These are phyloP conservation scores for Cyclotella baltica DNA, from an alignment of 108 stramenopile species.

Conservation along the genomic window DNA sequence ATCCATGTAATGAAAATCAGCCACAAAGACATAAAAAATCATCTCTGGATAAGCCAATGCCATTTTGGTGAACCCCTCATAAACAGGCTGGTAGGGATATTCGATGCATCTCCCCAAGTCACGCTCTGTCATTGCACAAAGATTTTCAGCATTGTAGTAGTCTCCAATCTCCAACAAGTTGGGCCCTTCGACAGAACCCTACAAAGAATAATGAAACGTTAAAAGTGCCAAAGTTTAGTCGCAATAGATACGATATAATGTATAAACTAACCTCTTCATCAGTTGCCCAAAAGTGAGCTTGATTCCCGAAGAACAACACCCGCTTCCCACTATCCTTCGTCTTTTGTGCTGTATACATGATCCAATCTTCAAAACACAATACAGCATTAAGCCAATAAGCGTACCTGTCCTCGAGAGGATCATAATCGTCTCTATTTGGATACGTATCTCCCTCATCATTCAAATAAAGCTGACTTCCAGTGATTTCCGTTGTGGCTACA, in stretches of 20 bases:
- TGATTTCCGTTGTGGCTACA: slow-evolving; percentile 2
- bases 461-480: neutral
- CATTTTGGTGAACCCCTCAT: neutral
- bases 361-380: slow-evolving; percentile 20
- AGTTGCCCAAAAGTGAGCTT: slow-evolving; percentile 4
- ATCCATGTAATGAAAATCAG: slow-evolving; percentile 8
- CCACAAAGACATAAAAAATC: neutral
- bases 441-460: neutral
- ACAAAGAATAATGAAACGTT: neutral
- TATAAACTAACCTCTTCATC: slow-evolving; percentile 16
- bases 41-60: slow-evolving; percentile 9
- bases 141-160: neutral
- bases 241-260: neutral
- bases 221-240: neutral
- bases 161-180: neutral
- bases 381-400: slow-evolving; percentile 4
- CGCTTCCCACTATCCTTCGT: neutral
- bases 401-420: slow-evolving; percentile 6
- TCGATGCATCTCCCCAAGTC: slow-evolving; percentile 7
- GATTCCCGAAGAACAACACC: neutral
- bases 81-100: slow-evolving; percentile 1
- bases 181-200: neutral
- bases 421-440: neutral
- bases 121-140: slow-evolving; percentile 16
- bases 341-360: neutral